Evolutionary conservation across 1,284 basidiomycete genomes (phyloP).

Genomic region (Ceratobasidium sp.): DNA sequence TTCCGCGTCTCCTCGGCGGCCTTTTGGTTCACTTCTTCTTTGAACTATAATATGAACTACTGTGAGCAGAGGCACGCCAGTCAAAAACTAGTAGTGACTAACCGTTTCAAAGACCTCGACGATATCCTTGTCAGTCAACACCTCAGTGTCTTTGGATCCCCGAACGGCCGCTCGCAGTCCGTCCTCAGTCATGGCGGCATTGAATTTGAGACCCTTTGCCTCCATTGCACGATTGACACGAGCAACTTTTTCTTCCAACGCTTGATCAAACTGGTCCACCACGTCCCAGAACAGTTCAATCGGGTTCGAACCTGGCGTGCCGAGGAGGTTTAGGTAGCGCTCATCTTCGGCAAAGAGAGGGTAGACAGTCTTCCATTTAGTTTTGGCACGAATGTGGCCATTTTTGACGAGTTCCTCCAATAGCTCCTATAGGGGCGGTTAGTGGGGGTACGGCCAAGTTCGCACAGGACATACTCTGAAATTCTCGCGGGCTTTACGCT

Average conservation of each 20-base stretch:
- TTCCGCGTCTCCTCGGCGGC: conserved; percentile 81
- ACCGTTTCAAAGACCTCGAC: conserved; percentile 72
- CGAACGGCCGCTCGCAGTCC: conserved; percentile 60
- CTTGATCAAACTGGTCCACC: conserved; percentile 85
- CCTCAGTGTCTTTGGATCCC: conserved; percentile 57
- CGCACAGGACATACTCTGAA: conserved; percentile 67
- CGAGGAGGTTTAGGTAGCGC: conserved; percentile 85
- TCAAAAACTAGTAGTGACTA: conserved; percentile 46
- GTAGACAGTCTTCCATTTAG: conserved; percentile 91
- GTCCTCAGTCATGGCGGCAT: conserved; percentile 63
- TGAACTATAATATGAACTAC: conserved; percentile 35
- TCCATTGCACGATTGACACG: conserved; percentile 67
- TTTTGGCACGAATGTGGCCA: conserved; percentile 77
- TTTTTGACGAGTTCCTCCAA: conserved; percentile 70
- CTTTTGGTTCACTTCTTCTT: conserved; percentile 55
- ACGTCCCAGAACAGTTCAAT: conserved; percentile 96
- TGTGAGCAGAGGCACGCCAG: conserved; percentile 4
- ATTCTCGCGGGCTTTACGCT: conserved; percentile 85
- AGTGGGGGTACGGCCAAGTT: not conserved
- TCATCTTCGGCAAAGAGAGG: conserved; percentile 76
- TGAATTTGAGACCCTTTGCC: conserved; percentile 59
- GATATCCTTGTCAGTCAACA: conserved; percentile 62
- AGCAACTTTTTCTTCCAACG: conserved; percentile 77
- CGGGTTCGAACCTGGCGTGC: conserved; percentile 90
- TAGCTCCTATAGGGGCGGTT: conserved; percentile 58